Conservation (phyloP, 371 early-diverging fungal genomes). For the Paraphysoderma sedebokerense region DNA sequence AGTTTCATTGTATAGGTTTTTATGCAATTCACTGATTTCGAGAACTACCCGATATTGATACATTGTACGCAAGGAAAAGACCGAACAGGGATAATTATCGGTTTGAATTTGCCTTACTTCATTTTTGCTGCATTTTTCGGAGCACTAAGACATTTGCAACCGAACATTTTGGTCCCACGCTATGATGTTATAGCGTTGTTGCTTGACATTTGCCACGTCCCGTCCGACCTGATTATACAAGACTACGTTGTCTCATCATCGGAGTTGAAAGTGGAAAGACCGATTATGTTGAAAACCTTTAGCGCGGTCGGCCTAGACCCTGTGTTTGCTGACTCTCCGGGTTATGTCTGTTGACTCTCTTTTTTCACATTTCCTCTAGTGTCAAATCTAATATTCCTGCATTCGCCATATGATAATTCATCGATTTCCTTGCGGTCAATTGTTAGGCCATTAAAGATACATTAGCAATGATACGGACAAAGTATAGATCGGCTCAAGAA, state of each 20-base stretch:
- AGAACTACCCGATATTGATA: conserved; percentile 45
- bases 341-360: conserved; percentile 17
- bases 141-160: too few relatives aligned
- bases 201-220: conserved; percentile 48
- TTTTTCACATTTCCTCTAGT: neutral
- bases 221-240: conserved; percentile 47
- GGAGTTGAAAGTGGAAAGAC: conserved; percentile 22
- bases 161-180: too few relatives aligned
- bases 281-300: conserved; percentile 27
- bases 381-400: neutral
- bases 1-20: conserved; percentile 27
- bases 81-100: conserved; percentile 75
- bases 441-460: conserved; percentile 16
- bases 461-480: conserved; percentile 8
- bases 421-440: neutral
- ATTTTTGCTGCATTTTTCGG: too few relatives aligned
- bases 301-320: conserved; percentile 27
- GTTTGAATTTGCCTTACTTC: too few relatives aligned
- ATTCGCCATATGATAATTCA: neutral
- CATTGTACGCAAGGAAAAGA: conserved; percentile 86
- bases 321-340: conserved; percentile 36
- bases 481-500: conserved; percentile 15
- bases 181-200: conserved; percentile 49
- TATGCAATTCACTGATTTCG: conserved; percentile 27
- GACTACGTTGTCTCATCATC: conserved; percentile 50